Conservation (phyloP, 306 rosid species). For the Hippophae rhamnoides region DNA sequence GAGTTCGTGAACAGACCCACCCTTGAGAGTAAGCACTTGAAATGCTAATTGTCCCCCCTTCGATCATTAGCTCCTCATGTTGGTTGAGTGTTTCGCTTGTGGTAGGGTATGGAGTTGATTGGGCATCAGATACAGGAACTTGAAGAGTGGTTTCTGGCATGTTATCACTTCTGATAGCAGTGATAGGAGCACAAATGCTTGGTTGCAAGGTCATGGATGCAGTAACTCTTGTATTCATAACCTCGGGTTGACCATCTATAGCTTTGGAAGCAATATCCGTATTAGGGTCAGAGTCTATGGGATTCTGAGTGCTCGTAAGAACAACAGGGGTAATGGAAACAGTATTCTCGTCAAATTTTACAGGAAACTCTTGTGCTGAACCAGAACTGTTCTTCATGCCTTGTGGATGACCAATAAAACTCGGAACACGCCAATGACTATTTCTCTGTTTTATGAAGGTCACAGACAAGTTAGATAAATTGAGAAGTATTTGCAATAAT, state of each 20-base stretch:
- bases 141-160: slow-evolving; percentile 60
- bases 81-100: slow-evolving; percentile 42
- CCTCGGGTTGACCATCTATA: slow-evolving; percentile 54
- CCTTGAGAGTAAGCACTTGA: slow-evolving; percentile 91
- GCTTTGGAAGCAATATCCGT: slow-evolving; percentile 45
- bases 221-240: slow-evolving; percentile 48
- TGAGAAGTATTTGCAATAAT: too few relatives aligned
- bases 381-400: slow-evolving; percentile 55
- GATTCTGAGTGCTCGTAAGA: slow-evolving; percentile 43
- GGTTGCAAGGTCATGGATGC: slow-evolving; percentile 39
- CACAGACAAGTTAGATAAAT: too few relatives aligned
- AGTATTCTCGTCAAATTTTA: slow-evolving; percentile 69
- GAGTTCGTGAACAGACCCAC: slow-evolving; percentile 38
- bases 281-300: slow-evolving; percentile 45
- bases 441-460: slow-evolving; percentile 58
- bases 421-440: slow-evolving; percentile 93
- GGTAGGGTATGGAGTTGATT: slow-evolving; percentile 46
- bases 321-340: slow-evolving; percentile 49
- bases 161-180: slow-evolving; percentile 55
- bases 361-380: slow-evolving; percentile 52
- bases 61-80: slow-evolving; percentile 56
- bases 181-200: slow-evolving; percentile 42
- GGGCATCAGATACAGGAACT: slow-evolving; percentile 55
- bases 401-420: slow-evolving; percentile 60
- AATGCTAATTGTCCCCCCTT: slow-evolving; percentile 92